Base-by-base conservation (phyloP, 2,329 filamentous ascomycete species). In the Fusarium sterilihyphosum region DNA sequence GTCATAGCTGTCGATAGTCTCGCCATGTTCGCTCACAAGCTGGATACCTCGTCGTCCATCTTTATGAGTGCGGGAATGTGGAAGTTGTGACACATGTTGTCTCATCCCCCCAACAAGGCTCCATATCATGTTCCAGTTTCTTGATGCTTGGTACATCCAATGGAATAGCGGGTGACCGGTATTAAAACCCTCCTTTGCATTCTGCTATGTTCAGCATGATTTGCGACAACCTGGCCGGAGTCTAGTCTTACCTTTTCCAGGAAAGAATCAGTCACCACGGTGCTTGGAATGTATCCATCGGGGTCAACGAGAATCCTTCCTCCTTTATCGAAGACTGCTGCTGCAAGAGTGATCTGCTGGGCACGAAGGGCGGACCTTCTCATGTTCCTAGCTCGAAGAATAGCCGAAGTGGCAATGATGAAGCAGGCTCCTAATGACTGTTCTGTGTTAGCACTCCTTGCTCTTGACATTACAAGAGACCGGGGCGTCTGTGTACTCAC, bases 121-220 rank as follows among this genome's bases (percentile, higher is more conserved):
- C 62, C 86, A 86, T 33, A 97, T 87, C 46, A 90, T 88, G 13
- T 83, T 80, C 95, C 95, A 98, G 81, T 95, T 92, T 67, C 91
- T 88, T 12, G 93, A 94, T 6, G 94, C 93, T 65, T 93, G 90
- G 79, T 93, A 97, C 78, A 96, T 92, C 95, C 95, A 97, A 57
- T 95, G 90, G 82, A 96, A 97, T 4, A 95, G 90, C 0, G 93
- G 90, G 79, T 97, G 94, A 1, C 90, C 89, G 31, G 91, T 91
- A 64, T 91, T 91, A 78, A 98, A 95, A 20, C 92, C 89, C 69
- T 97, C 94, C 68, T 92, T 90, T 61, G 92, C 83, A 72, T 74
- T 82, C 77, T 80, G 66, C 75, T 62, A 47, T 61, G 41, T 41
- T 80, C 63, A 74, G 76, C 49, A 60, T 65, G 14, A 6, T n/a